Percentiles rank a stretch among this genome's conserved stretches.
phyloP scores from a whole-genome alignment of 2,329 filamentous ascomycete genomes.

The Fusarium camptoceras region DNA sequence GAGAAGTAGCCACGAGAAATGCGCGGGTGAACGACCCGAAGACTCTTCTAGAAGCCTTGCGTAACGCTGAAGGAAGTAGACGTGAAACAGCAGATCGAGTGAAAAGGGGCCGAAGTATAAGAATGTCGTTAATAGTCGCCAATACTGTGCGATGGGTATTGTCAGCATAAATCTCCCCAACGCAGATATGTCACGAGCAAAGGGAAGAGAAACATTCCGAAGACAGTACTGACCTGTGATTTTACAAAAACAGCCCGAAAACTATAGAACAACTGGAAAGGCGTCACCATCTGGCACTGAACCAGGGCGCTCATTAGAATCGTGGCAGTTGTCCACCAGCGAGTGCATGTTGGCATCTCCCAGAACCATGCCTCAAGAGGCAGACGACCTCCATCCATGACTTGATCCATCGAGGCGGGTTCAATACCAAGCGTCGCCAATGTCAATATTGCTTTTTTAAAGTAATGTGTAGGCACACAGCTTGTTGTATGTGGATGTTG shows the following conservation, averaged over 20 bases:
- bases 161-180: slow-evolving; percentile 26
- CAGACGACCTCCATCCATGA: slow-evolving; percentile 72
- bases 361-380: slow-evolving; percentile 98
- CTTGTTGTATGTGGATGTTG: background rate
- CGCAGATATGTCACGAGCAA: background rate
- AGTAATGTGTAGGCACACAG: background rate
- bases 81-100: slow-evolving; percentile 94
- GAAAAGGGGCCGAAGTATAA: slow-evolving; percentile 96
- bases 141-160: slow-evolving; percentile 73
- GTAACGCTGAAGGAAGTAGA: slow-evolving; percentile 98
- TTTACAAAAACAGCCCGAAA: slow-evolving; percentile 91
- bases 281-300: slow-evolving; percentile 91
- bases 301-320: slow-evolving; percentile 88
- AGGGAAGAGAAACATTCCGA: background rate
- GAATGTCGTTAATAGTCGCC: slow-evolving; percentile 95
- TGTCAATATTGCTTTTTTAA: background rate
- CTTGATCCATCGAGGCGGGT: slow-evolving; percentile 63
- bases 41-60: slow-evolving; percentile 95
- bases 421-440: background rate
- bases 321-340: slow-evolving; percentile 96
- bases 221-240: slow-evolving; percentile 75
- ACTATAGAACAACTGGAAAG: slow-evolving; percentile 97
- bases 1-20: slow-evolving; percentile 93
- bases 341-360: slow-evolving; percentile 96
- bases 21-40: slow-evolving; percentile 88